Evolutionary conservation across 2,329 filamentous ascomycete genomes (phyloP).

Genomic region (Cercospora beticola): DNA sequence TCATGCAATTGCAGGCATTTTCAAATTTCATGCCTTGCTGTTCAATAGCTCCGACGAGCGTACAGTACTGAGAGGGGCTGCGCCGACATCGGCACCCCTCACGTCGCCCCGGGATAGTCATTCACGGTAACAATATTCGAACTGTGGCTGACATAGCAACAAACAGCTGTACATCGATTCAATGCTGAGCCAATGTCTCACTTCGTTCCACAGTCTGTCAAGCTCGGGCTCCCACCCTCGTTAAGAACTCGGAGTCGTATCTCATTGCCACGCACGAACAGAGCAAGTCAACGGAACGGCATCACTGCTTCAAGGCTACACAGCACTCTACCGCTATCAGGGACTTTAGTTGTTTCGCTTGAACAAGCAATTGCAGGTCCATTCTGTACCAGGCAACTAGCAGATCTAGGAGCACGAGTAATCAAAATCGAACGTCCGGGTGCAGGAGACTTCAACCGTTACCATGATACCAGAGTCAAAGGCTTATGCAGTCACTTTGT

Average conservation of each 20-base stretch:
- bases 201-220: not conserved
- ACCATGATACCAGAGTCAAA: constrained; percentile 32
- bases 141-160: not conserved
- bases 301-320: not conserved
- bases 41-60: too few relatives aligned
- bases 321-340: constrained; percentile 28
- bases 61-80: too few relatives aligned
- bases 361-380: constrained; percentile 35
- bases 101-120: not conserved
- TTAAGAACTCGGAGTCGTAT: not conserved
- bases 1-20: too few relatives aligned
- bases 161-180: not conserved
- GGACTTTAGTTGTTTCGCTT: constrained; percentile 30
- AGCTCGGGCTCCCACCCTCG: not conserved
- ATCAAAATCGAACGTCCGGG: constrained; percentile 45
- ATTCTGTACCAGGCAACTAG: constrained; percentile 45
- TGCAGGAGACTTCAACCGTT: constrained; percentile 33
- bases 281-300: not conserved
- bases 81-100: not conserved
- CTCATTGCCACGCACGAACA: not conserved
- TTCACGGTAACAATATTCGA: not conserved
- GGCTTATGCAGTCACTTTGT: constrained; percentile 32
- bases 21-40: too few relatives aligned
- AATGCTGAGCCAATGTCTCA: not conserved
- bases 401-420: constrained; percentile 47